These are phyloP conservation scores for Acanthamoeba castellanii DNA, from an alignment of 208 protist species.

Conservation along the genomic window DNA sequence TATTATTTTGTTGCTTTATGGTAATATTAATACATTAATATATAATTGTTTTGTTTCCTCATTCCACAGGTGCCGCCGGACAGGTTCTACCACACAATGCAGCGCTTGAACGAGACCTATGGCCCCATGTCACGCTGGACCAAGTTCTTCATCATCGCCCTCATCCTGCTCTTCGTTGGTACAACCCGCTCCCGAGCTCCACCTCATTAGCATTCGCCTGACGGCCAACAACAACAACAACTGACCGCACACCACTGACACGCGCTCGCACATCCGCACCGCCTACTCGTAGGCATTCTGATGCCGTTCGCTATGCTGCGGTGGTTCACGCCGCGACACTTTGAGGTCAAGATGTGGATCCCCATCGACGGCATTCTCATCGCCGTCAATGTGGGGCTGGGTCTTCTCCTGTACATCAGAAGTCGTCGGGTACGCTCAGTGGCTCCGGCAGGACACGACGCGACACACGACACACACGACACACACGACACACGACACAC, in stretches of 20 bases:
- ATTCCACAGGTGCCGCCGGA: background rate
- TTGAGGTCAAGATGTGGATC: conserved; percentile 35
- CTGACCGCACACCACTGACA: background rate
- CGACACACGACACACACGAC: too few species aligned
- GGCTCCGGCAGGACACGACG: too few species aligned
- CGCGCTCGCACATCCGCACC: too few species aligned
- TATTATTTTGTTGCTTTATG: conserved; percentile 10
- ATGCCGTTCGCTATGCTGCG: conserved; percentile 41
- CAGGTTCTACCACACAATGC: conserved; percentile 30
- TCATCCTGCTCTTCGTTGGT: conserved; percentile 19
- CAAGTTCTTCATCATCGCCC: conserved; percentile 13
- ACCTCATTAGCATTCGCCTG: background rate
- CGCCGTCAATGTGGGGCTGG: background rate
- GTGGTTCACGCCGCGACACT: conserved; percentile 48
- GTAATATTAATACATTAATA: background rate
- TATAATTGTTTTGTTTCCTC: background rate
- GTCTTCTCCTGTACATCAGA: background rate
- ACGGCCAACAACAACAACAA: background rate
- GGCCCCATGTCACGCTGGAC: background rate
- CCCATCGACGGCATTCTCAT: conserved; percentile 30
- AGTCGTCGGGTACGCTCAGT: background rate
- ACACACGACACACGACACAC: too few species aligned
- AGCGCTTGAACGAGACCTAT: conserved; percentile 12
- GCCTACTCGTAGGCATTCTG: background rate
- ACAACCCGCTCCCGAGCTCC: background rate